Base-by-base conservation (phyloP, 2,329 filamentous ascomycete genomes). In the Hypoxylon sp. region DNA sequence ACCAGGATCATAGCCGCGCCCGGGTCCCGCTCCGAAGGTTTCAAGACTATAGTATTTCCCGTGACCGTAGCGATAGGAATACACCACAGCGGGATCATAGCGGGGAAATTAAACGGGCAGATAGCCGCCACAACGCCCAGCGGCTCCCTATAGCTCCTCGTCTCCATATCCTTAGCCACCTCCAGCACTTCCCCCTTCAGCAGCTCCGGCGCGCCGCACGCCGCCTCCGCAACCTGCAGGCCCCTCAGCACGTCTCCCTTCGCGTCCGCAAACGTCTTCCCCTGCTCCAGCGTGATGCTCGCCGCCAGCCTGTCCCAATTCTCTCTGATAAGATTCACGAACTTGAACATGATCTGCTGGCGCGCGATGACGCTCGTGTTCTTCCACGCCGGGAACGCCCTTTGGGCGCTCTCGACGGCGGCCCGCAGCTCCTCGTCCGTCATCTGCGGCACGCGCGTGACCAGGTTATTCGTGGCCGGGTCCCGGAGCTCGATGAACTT, bases 11-110 rank as follows among this genome's bases (percentile, higher is more conserved):
- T 94, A 75, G 90, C 89, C 9, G 92, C 92, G 67, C 93, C 93
- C 7, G 93, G 93, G 75, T 95, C 93, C 64, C 93, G 89, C 83
- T 97, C 93, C 0, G 93, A 95, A 9, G 93, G 93, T 86, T 97
- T 97, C 74, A 97, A 84, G 73, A 97, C 88, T 64, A 94, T 84
- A 13, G 92, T 94, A 84, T 97, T 97, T 57, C 93, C 93, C 17
- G 91, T 93, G 28, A 94, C 88, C 46, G 92, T 93, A 50, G 93
- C 93, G 74, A 96, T 92, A 41, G 93, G 93, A 68, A 97, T 94
- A 67, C 88, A 93, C 93, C 93, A 97, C n/a, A 97, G 86, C 2
- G 93, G 93, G 79, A 97, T 96, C 93, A 97, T 97, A 74, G 93
- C 93, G 46, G 93, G 93, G 82, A 96, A 96, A 84, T 96, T 96